Percentiles rank a stretch among this genome's conserved stretches.
phyloP scores from a whole-genome alignment of 108 stramenopile genomes.

The Skeletonema potamos region DNA sequence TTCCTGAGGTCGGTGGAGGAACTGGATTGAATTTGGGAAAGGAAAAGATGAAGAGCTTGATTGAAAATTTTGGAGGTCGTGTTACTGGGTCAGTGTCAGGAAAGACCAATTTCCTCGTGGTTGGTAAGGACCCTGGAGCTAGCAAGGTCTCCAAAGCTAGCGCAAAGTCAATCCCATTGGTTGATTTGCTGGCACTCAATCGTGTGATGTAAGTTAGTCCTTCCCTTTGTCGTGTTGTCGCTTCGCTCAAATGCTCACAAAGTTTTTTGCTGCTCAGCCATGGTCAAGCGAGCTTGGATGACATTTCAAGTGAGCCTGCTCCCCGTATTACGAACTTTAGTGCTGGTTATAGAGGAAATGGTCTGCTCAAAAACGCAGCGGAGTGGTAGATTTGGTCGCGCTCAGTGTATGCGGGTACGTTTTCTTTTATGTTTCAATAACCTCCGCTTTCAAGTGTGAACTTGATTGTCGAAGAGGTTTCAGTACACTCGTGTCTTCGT shows the following conservation, averaged over 20 bases:
- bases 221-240: not conserved
- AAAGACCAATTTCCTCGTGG: slow-evolving; percentile 50
- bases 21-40: slow-evolving; percentile 54
- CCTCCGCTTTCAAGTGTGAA: not conserved
- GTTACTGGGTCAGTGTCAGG: slow-evolving; percentile 39
- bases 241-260: not conserved
- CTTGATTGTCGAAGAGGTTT: not conserved
- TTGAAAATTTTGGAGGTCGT: slow-evolving; percentile 42
- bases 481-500: not conserved
- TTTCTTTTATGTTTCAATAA: not conserved
- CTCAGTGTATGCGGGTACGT: not conserved
- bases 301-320: slow-evolving; percentile 21
- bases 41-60: slow-evolving; percentile 42
- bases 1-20: slow-evolving; percentile 70
- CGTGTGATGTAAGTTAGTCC: slow-evolving; percentile 9
- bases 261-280: not conserved
- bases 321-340: slow-evolving; percentile 40
- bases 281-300: slow-evolving; percentile 18
- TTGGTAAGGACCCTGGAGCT: slow-evolving; percentile 61
- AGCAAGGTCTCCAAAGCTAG: slow-evolving; percentile 53
- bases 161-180: slow-evolving; percentile 9
- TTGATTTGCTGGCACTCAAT: slow-evolving; percentile 25
- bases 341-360: slow-evolving; percentile 19
- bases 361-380: not conserved
- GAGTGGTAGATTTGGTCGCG: not conserved